Evolutionary conservation across 2,329 filamentous ascomycete genomes (phyloP).

Genomic region (Hymenoscyphus albidus): DNA sequence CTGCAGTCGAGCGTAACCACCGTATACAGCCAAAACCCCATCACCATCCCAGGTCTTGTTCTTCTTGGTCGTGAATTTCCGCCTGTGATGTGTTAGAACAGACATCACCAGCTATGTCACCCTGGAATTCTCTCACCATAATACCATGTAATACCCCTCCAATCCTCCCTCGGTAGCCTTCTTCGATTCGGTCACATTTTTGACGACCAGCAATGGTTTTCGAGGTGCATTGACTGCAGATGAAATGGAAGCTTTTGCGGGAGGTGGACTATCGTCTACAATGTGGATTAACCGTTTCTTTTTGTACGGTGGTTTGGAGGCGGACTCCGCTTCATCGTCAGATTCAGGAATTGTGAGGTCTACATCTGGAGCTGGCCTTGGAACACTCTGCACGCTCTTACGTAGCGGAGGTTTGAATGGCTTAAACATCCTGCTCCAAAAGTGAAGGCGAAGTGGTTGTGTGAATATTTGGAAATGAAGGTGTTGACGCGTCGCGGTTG

Average conservation of each 20-base stretch:
- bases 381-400: slow-evolving; percentile 19
- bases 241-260: slow-evolving; percentile 18
- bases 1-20: slow-evolving; percentile 56
- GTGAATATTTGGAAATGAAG: neutral
- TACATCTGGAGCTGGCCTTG: slow-evolving; percentile 16
- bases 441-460: neutral
- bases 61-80: slow-evolving; percentile 67
- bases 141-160: slow-evolving; percentile 35
- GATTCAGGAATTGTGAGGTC: slow-evolving; percentile 19
- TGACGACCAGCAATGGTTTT: slow-evolving; percentile 32
- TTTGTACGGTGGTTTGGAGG: slow-evolving; percentile 24
- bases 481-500: neutral
- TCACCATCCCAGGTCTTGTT: slow-evolving; percentile 77
- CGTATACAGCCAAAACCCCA: slow-evolving; percentile 55
- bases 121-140: slow-evolving; percentile 27
- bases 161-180: slow-evolving; percentile 9
- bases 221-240: slow-evolving; percentile 27
- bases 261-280: slow-evolving; percentile 25
- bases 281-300: slow-evolving; percentile 27
- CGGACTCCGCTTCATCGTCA: slow-evolving; percentile 22
- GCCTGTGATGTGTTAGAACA: slow-evolving; percentile 41
- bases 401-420: slow-evolving; percentile 34
- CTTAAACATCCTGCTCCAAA: slow-evolving; percentile 30
- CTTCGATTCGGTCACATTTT: slow-evolving; percentile 24
- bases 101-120: neutral